A percentile compares a stretch with the other conserved stretches of the same genome.
Evolutionary conservation across 192 early-diverging fungal genomes (phyloP).

Genomic region (Tieghemiomyces parasiticus): DNA sequence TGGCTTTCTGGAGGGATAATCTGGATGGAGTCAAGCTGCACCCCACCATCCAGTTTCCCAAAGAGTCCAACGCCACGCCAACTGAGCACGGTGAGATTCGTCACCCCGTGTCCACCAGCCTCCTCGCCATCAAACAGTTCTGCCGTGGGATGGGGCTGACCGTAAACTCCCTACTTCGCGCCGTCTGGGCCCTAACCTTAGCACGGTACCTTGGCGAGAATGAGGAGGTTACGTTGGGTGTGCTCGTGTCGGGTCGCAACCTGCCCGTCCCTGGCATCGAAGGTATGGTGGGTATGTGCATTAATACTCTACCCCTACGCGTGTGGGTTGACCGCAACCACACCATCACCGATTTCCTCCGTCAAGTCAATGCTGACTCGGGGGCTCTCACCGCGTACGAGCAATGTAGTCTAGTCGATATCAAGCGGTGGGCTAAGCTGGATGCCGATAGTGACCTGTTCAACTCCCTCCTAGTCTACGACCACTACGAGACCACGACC

Average conservation of each 20-base stretch:
- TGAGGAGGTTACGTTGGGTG: neutral
- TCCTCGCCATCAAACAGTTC: neutral
- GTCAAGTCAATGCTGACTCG: neutral
- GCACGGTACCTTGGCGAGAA: neutral
- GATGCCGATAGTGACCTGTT: neutral
- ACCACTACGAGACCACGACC: neutral
- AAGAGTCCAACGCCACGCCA: no score
- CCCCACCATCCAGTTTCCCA: no score
- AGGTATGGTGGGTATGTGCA: neutral
- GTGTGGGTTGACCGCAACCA: neutral
- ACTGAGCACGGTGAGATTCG: no score
- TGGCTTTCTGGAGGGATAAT: no score
- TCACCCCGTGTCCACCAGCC: no score
- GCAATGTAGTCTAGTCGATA: neutral
- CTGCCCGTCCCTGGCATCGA: neutral
- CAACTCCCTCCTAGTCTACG: neutral
- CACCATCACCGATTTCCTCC: neutral
- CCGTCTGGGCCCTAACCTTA: neutral
- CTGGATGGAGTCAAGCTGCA: no score
- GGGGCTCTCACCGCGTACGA: neutral
- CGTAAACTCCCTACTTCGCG: neutral
- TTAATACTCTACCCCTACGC: conserved; percentile 2
- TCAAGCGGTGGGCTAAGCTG: neutral
- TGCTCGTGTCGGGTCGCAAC: conserved; percentile 1
- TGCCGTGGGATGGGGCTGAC: neutral